These are phyloP conservation scores for Naganishia liquefaciens DNA, from an alignment of 1,284 basidiomycete genomes.

Conservation along the genomic window DNA sequence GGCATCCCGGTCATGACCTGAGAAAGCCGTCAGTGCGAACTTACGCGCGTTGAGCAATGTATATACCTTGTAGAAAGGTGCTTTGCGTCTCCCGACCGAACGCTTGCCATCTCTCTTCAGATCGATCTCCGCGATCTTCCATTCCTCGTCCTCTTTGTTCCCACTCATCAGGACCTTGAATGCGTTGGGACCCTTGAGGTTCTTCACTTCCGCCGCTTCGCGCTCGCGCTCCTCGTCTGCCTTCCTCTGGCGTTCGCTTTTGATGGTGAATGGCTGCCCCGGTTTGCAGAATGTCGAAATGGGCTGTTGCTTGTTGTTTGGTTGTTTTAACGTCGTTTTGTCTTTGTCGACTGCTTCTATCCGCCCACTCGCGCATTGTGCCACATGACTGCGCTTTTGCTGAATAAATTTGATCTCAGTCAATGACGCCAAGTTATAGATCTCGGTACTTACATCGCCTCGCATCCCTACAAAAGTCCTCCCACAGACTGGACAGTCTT, in stretches of 20 bases:
- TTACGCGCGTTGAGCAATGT: conserved; percentile 3
- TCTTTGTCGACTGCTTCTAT: not conserved
- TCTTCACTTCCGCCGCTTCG: conserved; percentile 29
- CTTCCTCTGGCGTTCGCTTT: not conserved
- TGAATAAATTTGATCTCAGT: conserved; percentile 24
- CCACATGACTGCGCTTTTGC: conserved; percentile 23
- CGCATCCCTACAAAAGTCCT: conserved; percentile 27
- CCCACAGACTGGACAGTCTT: conserved; percentile 23
- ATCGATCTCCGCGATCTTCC: conserved; percentile 69
- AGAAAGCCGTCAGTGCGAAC: not conserved
- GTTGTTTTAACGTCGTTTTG: not conserved
- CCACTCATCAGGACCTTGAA: conserved; percentile 83
- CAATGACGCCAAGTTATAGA: conserved; percentile 10
- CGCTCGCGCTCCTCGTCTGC: conserved; percentile 29
- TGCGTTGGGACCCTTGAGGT: conserved; percentile 55
- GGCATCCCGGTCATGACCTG: conserved; percentile 89
- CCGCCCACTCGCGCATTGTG: not conserved
- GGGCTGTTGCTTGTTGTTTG: conserved; percentile 24
- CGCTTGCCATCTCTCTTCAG: conserved; percentile 50
- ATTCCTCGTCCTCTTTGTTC: conserved; percentile 73
- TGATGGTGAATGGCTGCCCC: not conserved
- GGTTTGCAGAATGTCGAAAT: conserved; percentile 28
- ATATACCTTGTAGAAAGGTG: conserved; percentile 86
- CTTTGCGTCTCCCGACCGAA: conserved; percentile 64
- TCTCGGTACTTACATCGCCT: conserved; percentile 2